phyloP scores from a whole-genome alignment of 1,139 yeast genomes.

The Hanseniaspora uvarum region DNA sequence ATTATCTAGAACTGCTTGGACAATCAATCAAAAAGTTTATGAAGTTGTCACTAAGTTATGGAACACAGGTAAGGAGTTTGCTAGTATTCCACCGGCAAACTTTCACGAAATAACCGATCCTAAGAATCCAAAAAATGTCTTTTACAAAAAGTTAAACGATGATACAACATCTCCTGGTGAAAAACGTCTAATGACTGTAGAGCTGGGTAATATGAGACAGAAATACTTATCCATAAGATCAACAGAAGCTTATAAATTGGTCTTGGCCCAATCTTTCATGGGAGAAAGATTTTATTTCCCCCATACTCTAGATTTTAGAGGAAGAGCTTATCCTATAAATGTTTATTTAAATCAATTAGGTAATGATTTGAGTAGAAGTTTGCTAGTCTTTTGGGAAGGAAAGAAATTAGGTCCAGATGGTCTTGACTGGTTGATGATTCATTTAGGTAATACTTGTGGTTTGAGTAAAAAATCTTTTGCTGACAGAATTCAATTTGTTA shows the following conservation, averaged over 20 bases:
- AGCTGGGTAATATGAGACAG: conserved; percentile 21
- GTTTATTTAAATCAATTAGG: conserved; percentile 78
- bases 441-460: conserved; percentile 80
- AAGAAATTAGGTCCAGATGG: conserved; percentile 66
- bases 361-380: conserved; percentile 78
- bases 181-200: conserved; percentile 20
- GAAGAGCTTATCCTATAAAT: conserved; percentile 89
- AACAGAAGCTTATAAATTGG: conserved; percentile 84
- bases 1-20: conserved; percentile 85
- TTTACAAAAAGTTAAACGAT: neutral
- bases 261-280: conserved; percentile 83
- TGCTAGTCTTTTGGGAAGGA: conserved; percentile 83
- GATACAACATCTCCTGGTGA: neutral
- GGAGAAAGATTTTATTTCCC: conserved; percentile 90
- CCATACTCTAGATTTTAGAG: conserved; percentile 87
- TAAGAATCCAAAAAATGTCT: conserved; percentile 3
- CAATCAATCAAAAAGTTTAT: conserved; percentile 65
- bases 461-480: conserved; percentile 71
- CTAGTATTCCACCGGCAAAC: conserved; percentile 59
- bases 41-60: conserved; percentile 65
- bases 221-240: conserved; percentile 59
- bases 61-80: conserved; percentile 72
- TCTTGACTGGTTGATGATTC: conserved; percentile 79
- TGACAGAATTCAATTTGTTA: conserved; percentile 66
- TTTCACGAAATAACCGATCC: conserved; percentile 30